Base-by-base conservation (phyloP, 208 protist genomes). In the Acanthamoeba castellanii region DNA sequence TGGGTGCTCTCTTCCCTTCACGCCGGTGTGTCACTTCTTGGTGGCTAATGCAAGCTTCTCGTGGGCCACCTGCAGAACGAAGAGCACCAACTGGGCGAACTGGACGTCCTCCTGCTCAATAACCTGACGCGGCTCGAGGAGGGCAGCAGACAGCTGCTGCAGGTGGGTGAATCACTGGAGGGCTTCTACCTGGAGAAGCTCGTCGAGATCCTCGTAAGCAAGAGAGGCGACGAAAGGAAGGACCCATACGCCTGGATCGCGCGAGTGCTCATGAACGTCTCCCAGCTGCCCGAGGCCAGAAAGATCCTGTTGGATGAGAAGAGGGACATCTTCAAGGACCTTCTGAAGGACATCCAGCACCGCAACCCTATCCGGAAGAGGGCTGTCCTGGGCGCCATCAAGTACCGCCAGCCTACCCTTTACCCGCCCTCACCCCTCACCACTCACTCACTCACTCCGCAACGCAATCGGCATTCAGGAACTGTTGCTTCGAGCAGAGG, bases 61-160 rank as follows among this genome's bases (percentile, higher is more conserved):
- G 34, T 50, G 30, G 30, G 6, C 47, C 32, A 20, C 14, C 0
- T 64, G 30, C 68, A 94, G 91, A 70, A 94, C 50, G 50, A 59
- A 85, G 91, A 94, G 59, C 47, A 94, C 45, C 14, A 94, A n/a
- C 72, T 94, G n/a, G 91, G 55, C 16, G 91, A 94, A 32, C 52
- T 94, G 68, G 50, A 85, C 50, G 34, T 64, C 14, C 47, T 94
- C 30, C 42, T 94, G 70, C 50, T 94, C 37, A 87, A 64, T 70
- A 94, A 94, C 42, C 72, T 94, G 30, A 94, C 91, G 25, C 27
- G 91, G 30, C 30, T 66, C 18, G 91, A 94, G 47, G 91, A 94
- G 25, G 91, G 91, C 42, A 55, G 91, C 30, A 84, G 72, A 72
- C 72, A 81, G 27, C 52, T 94, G 45, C 32, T 94, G 70, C 91